These are phyloP conservation scores for Coemansia furcata DNA, from an alignment of 192 early-diverging fungal genomes.

Conservation along the genomic window DNA sequence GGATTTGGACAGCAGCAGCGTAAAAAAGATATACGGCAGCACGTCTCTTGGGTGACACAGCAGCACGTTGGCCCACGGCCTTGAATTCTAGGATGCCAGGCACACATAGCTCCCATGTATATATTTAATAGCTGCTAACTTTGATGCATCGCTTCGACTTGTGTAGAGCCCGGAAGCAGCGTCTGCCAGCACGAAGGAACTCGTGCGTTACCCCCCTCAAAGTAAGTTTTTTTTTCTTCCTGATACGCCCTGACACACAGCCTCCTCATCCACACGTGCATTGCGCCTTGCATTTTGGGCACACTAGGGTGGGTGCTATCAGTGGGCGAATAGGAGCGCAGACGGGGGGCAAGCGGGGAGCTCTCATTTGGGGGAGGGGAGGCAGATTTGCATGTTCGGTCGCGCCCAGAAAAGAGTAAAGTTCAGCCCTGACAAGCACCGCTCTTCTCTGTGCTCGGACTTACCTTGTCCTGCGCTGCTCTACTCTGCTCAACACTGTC, in stretches of 20 bases:
- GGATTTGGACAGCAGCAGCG: neutral
- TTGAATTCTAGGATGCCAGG: neutral
- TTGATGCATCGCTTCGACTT: neutral
- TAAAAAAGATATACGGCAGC: neutral
- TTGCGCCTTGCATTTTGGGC: slow-evolving; percentile 11
- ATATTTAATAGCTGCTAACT: neutral
- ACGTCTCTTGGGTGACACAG: neutral
- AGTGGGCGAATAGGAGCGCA: neutral
- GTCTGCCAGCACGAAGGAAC: neutral
- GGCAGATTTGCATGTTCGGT: slow-evolving; percentile 7
- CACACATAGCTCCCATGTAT: neutral
- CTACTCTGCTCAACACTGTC: neutral
- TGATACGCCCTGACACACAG: neutral
- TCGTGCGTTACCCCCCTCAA: neutral
- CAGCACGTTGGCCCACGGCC: neutral
- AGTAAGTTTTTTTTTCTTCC: neutral
- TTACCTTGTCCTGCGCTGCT: neutral
- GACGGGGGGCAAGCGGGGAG: neutral
- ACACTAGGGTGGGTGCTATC: neutral
- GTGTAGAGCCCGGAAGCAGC: neutral
- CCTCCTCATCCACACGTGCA: slow-evolving; percentile 5
- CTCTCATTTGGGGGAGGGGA: slow-evolving; percentile 1
- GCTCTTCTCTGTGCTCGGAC: slow-evolving; percentile 2
- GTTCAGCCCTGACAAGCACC: neutral
- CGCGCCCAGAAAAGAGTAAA: neutral